Evolutionary conservation across 1,139 yeast species (phyloP), one percentile per base, ranked within the genome.

Genomic region (Taphrina confusa): DNA sequence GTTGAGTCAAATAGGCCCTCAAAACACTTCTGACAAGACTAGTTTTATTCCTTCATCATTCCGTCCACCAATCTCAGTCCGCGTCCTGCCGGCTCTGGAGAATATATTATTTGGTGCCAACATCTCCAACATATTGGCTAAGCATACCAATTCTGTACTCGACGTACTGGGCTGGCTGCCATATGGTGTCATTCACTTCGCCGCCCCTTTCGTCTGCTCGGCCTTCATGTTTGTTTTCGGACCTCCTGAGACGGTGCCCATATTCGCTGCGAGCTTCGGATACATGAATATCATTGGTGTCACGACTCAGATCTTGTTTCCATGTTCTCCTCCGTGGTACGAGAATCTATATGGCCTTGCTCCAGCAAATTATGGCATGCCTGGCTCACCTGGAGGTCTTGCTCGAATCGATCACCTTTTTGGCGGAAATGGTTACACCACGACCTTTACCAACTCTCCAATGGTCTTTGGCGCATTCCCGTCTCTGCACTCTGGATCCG

Each of bases 321-420:
- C 98, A 2, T 89, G 95, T 56, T 97, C 98, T 63, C 96, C 99
- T 33, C 99, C 99, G 34, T 92, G 99, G 99, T 92, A 94, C 72
- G 90, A 90, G 71, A 82, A 82, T 65, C 74, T 84, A 57, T 84
- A 92, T 71, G 97, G 96, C 0, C 79, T 91, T 65, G 83, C 83
- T 64, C 95, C 96, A 22, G 98, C 98, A 4, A 82, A 89, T 73
- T 92, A 94, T 73, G 77, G 85, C 60, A 91, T 92, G 96, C 79
- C 79, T 50, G 99, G 98, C 18, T 85, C 95, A 1, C 96, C 99
- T 2, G 99, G 98, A 68, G 99, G 99, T 0, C 80, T 92, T 65
- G 94, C 85, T 18, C 80, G 98, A 69, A 89, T 92, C 66, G 99
- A 92, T 73, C 73, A 76, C 60, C 73, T 92, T 57, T 76, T 94